A percentile compares a stretch with the other conserved stretches of the same genome.
These are phyloP conservation scores for Pezicula rhizophila DNA, from an alignment of 2,329 filamentous ascomycete genomes.

Conservation along the genomic window DNA sequence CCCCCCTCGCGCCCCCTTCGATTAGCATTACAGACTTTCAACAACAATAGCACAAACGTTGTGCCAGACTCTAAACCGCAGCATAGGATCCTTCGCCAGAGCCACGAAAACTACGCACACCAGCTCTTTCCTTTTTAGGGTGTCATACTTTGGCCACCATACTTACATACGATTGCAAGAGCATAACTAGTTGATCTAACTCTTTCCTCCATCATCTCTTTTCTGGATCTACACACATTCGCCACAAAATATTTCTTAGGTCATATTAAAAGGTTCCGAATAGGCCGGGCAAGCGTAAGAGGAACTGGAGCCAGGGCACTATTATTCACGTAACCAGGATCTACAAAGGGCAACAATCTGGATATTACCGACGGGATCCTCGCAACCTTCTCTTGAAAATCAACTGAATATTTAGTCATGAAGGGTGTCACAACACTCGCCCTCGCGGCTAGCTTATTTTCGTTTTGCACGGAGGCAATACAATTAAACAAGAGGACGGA, in stretches of 20 bases:
- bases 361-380: not conserved
- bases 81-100: not conserved
- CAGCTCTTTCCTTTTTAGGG: not conserved
- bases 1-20: not conserved
- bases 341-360: not conserved
- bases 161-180: too few relatives aligned
- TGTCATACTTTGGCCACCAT: too few relatives aligned
- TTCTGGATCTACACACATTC: too few relatives aligned
- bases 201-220: too few relatives aligned
- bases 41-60: not conserved
- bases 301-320: too few relatives aligned
- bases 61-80: not conserved
- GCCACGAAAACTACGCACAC: not conserved
- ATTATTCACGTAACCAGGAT: not conserved
- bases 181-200: too few relatives aligned
- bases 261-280: too few relatives aligned
- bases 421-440: slow-evolving; percentile 19
- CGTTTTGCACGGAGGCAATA: slow-evolving; percentile 21
- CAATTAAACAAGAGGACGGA: slow-evolving; percentile 21
- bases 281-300: too few relatives aligned
- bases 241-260: too few relatives aligned
- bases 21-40: not conserved
- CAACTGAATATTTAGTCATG: slow-evolving; percentile 16
- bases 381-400: not conserved
- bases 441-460: slow-evolving; percentile 21